A percentile compares a stretch with the other conserved stretches of the same genome.
Evolutionary conservation across 352 stramenopile species (phyloP).

Genomic region (Phytophthora podocarpi): DNA sequence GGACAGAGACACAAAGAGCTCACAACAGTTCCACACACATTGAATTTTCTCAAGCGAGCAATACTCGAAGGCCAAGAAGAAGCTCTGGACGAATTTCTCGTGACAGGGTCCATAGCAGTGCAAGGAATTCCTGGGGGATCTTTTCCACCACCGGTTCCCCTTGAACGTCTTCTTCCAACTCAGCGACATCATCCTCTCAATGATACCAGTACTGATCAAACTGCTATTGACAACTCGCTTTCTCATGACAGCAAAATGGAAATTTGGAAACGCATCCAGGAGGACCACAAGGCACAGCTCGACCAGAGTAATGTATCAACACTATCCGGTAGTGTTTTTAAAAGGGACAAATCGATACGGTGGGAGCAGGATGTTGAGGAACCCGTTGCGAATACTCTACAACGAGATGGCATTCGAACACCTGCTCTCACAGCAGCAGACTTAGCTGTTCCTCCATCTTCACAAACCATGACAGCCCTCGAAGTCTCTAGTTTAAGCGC

Average conservation of each 20-base stretch:
- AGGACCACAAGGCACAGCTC: constrained; percentile 44
- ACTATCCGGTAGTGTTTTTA: not conserved
- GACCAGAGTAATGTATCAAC: constrained; percentile 3
- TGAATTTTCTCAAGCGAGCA: constrained; percentile 15
- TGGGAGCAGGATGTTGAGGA: constrained; percentile 26
- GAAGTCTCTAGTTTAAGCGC: constrained; percentile 12
- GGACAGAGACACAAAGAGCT: constrained; percentile 17
- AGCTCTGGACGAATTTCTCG: constrained; percentile 17
- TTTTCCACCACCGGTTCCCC: not conserved
- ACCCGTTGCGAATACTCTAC: not conserved
- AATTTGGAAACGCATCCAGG: constrained; percentile 68
- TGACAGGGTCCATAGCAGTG: constrained; percentile 1
- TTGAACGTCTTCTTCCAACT: not conserved
- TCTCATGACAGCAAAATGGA: constrained; percentile 64
- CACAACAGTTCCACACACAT: not conserved
- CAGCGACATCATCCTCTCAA: not conserved
- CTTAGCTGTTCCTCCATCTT: not conserved
- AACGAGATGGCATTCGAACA: constrained; percentile 6
- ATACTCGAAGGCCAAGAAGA: constrained; percentile 31
- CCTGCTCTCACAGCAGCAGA: constrained; percentile 24
- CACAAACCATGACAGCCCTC: constrained; percentile 6
- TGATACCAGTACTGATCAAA: not conserved
- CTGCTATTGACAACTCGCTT: constrained; percentile 17
- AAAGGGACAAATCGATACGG: constrained; percentile 10
- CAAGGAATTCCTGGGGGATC: not conserved